Evolutionary conservation across 139 green algal genomes (phyloP).

Genomic region (Picochlorum sp.): DNA sequence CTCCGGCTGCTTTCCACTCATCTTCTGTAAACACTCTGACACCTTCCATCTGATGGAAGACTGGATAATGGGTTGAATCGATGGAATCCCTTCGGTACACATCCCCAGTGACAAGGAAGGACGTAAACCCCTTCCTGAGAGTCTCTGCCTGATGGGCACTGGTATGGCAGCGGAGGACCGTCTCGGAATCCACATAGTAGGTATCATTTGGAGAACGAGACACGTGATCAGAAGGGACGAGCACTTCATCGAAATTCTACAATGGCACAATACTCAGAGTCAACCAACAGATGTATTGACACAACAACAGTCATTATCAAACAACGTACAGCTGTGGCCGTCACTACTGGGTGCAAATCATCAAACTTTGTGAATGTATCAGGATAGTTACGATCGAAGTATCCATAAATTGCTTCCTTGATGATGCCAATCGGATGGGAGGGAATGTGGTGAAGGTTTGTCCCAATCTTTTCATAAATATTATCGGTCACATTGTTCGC

Average conservation of each 20-base stretch:
- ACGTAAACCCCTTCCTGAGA: slow-evolving; percentile 60
- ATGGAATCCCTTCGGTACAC: slow-evolving; percentile 95
- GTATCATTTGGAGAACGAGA: slow-evolving; percentile 91
- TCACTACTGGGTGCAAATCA: slow-evolving; percentile 82
- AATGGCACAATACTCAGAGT: neutral
- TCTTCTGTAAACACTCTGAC: slow-evolving; percentile 58
- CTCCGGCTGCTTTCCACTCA: slow-evolving; percentile 18
- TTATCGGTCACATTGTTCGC: slow-evolving; percentile 94
- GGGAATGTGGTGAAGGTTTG: slow-evolving; percentile 75
- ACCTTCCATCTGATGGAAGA: slow-evolving; percentile 99
- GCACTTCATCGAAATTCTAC: slow-evolving; percentile 81
- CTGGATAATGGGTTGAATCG: slow-evolving; percentile 97
- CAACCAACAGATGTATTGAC: neutral
- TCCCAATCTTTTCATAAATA: slow-evolving; percentile 92
- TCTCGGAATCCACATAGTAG: slow-evolving; percentile 88
- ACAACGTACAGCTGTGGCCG: slow-evolving; percentile 13
- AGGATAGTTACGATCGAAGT: slow-evolving; percentile 69
- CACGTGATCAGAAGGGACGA: slow-evolving; percentile 88
- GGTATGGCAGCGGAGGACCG: slow-evolving; percentile 81
- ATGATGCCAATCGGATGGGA: slow-evolving; percentile 94
- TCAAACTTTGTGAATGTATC: slow-evolving; percentile 83
- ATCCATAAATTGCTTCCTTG: slow-evolving; percentile 89
- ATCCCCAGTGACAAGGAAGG: slow-evolving; percentile 94
- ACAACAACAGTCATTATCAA: slow-evolving; percentile 2
- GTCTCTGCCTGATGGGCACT: slow-evolving; percentile 79